Evolutionary conservation across 257 asterid genomes (phyloP).

Genomic region (Solanum rostratum): DNA sequence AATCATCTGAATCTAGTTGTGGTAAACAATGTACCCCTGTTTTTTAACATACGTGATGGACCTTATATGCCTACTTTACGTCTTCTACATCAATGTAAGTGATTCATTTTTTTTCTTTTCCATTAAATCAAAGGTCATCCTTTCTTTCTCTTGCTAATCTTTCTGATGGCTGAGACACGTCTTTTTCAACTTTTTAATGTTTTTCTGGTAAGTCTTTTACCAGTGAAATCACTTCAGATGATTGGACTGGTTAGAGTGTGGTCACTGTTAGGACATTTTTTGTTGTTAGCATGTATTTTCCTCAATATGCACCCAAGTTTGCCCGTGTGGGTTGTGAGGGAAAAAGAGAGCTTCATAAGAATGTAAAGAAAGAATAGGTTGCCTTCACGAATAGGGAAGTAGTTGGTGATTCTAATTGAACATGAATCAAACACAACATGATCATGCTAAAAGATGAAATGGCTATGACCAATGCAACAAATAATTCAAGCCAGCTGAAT

Average conservation of each 20-base stretch:
- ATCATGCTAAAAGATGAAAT: not conserved
- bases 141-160: not conserved
- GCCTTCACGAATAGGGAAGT: not conserved
- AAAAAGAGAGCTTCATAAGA: not conserved
- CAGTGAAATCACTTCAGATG: not conserved
- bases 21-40: conserved; percentile 89
- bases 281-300: not conserved
- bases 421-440: not conserved
- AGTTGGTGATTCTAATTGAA: not conserved
- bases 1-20: conserved; percentile 96
- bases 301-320: not conserved
- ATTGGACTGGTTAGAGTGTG: not conserved
- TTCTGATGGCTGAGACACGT: not conserved
- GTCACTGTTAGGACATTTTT: not conserved
- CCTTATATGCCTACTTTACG: conserved; percentile 99
- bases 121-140: not conserved
- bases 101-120: not conserved
- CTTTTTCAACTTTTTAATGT: not conserved
- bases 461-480: not conserved
- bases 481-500: not conserved
- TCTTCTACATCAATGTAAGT: conserved; percentile 96
- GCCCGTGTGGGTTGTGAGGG: not conserved
- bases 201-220: not conserved
- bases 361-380: not conserved
- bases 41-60: conserved; percentile 95